phyloP scores from a whole-genome alignment of 192 early-diverging fungal species.

The Jimgerdemannia flammicorona region DNA sequence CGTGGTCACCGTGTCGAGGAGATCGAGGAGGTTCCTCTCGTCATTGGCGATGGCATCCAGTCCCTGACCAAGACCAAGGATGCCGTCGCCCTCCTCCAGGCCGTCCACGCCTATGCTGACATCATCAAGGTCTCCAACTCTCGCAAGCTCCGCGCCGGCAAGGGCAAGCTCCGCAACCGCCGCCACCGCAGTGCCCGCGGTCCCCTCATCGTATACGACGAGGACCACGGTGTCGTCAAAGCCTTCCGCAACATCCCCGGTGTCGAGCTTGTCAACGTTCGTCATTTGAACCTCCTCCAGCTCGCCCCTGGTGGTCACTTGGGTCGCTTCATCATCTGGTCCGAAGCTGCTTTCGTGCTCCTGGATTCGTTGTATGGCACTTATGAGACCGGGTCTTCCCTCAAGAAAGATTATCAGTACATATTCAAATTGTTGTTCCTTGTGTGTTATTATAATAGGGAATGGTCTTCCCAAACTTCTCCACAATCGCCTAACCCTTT shows the following conservation, averaged over 20 bases:
- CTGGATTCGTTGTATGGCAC: constrained; percentile 95
- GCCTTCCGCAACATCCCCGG: constrained; percentile 99
- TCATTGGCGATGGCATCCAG: constrained; percentile 78
- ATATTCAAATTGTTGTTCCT: not conserved
- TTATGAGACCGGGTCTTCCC: constrained; percentile 64
- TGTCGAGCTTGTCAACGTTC: constrained; percentile 91
- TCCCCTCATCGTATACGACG: constrained; percentile 92
- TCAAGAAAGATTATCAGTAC: constrained; percentile 77
- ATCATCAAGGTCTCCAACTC: constrained; percentile 92
- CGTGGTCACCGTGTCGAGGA: constrained; percentile 95
- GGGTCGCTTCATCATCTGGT: constrained; percentile 99
- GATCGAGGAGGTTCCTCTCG: constrained; percentile 93
- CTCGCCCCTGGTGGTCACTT: constrained; percentile 98
- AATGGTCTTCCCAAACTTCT: no score
- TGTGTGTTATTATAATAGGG: no score
- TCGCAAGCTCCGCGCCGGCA: constrained; percentile 95
- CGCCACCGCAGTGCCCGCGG: constrained; percentile 95
- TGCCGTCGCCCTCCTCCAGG: constrained; percentile 86
- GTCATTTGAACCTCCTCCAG: constrained; percentile 94
- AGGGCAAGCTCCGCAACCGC: constrained; percentile 95
- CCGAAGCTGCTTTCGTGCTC: constrained; percentile 85
- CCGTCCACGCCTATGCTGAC: constrained; percentile 91
- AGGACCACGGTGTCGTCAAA: constrained; percentile 90
- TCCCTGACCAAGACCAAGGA: constrained; percentile 89
- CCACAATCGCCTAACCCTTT: no score